These are phyloP conservation scores for Lathyrus tuberosus DNA, from an alignment of 306 rosid genomes.

Conservation along the genomic window DNA sequence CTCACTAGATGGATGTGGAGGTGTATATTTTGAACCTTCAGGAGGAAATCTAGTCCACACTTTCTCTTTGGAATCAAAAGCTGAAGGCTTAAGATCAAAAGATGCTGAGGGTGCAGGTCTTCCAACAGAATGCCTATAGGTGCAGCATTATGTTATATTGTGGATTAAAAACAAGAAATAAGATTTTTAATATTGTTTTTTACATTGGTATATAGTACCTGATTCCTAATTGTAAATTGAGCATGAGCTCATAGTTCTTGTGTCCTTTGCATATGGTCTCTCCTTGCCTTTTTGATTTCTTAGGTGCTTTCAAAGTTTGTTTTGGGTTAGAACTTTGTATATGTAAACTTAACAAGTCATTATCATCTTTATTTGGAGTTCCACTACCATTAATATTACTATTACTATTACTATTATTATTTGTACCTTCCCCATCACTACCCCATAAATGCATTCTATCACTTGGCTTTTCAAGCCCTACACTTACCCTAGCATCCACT, in stretches of 20 bases:
- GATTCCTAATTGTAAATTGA: slow-evolving; percentile 88
- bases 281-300: slow-evolving; percentile 71
- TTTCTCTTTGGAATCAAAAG: slow-evolving; percentile 87
- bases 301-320: slow-evolving; percentile 49
- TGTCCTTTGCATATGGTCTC: slow-evolving; percentile 84
- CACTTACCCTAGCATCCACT: slow-evolving; percentile 72
- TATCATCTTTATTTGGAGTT: slow-evolving; percentile 37
- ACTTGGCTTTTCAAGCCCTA: slow-evolving; percentile 65
- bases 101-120: slow-evolving; percentile 86
- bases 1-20: slow-evolving; percentile 83
- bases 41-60: slow-evolving; percentile 92
- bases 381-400: slow-evolving; percentile 15
- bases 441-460: slow-evolving; percentile 79
- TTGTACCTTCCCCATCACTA: slow-evolving; percentile 38
- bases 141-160: neutral
- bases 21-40: slow-evolving; percentile 88
- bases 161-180: no score
- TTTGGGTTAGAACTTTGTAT: slow-evolving; percentile 32
- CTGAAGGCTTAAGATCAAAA: slow-evolving; percentile 83
- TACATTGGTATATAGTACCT: slow-evolving; percentile 46
- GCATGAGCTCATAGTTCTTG: slow-evolving; percentile 90
- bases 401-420: neutral
- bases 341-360: slow-evolving; percentile 11
- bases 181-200: no score
- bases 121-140: slow-evolving; percentile 80